Evolutionary conservation across 192 early-diverging fungal genomes (phyloP), one percentile per base, ranked within the genome.

Genomic region (Diversispora epigaea): DNA sequence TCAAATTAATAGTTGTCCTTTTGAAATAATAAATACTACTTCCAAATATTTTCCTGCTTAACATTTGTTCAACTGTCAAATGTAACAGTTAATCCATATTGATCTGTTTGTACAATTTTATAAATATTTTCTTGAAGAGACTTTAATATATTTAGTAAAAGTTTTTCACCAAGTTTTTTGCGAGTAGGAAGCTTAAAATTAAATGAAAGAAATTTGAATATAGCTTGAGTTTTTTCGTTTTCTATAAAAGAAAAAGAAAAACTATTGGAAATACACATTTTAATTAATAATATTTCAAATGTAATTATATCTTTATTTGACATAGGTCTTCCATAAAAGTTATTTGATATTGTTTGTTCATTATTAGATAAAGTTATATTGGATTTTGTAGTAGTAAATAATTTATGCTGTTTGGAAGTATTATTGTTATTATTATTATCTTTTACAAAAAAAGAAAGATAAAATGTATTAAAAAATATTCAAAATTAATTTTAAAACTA

Each of bases 1-100:
- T 44, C 40, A 67, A 19, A 67, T 19, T 21, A 67, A 67, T 43
- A n/a, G 39, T 67, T 67, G 10, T n/a, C 45, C 65, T 9, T 67
- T 6, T 43, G 65, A 67, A n/a, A 44, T 67, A 46, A 67, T 19
- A 9, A 67, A 47, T 1, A 46, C 45, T 7, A 67, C 65, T 19
- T 44, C 22, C 1, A 67, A n/a, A 67, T n/a, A 44, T 67, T 25
- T 6, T 67, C 65, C 19, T 14, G 45, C 19, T 67, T 46, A 7
- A 44, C 11, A 43, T 46, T 67, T 44, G 41, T 47, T 15, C 65
- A 67, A 44, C 47, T 47, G 47, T 5, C n/a, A 41, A 14, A 67
- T 43, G 15, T 15, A 6, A n/a, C n/a, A n/a, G n/a, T n/a, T n/a
- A n/a, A n/a, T n/a, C n/a, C n/a, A n/a, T n/a, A n/a, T n/a, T n/a